These are phyloP conservation scores for Fusarium albidum DNA, from an alignment of 2,329 filamentous ascomycete genomes.

Conservation along the genomic window DNA sequence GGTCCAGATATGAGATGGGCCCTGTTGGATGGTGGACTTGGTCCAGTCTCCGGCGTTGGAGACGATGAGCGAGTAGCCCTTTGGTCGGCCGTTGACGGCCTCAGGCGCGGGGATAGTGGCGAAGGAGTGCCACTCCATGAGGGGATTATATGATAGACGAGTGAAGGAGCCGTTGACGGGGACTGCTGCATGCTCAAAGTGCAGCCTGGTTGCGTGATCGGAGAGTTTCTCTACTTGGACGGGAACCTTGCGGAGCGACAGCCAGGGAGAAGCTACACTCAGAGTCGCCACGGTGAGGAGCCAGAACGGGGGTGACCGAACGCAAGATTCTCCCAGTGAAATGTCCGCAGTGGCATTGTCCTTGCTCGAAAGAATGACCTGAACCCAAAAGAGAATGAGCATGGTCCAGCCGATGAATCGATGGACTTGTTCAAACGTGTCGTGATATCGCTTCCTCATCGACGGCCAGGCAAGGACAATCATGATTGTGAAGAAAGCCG, in stretches of 20 bases:
- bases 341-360: conserved; percentile 46
- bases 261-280: conserved; percentile 76
- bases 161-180: conserved; percentile 57
- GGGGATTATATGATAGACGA: conserved; percentile 67
- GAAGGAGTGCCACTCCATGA: conserved; percentile 79
- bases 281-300: conserved; percentile 69
- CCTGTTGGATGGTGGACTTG: conserved; percentile 65
- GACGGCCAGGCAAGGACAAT: conserved; percentile 69
- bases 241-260: conserved; percentile 71
- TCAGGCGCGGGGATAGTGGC: conserved; percentile 72
- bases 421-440: conserved; percentile 75
- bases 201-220: conserved; percentile 75
- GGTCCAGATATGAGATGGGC: conserved; percentile 70
- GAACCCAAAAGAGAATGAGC: conserved; percentile 71
- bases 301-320: conserved; percentile 65
- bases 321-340: conserved; percentile 48
- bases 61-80: conserved; percentile 72
- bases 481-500: conserved; percentile 66
- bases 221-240: conserved; percentile 76
- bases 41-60: conserved; percentile 83
- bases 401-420: conserved; percentile 76
- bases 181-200: conserved; percentile 69
- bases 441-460: conserved; percentile 69
- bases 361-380: conserved; percentile 63
- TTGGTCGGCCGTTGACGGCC: conserved; percentile 29